Conservation (phyloP, 2,329 filamentous ascomycete species). For the Cytospora leucostoma region DNA sequence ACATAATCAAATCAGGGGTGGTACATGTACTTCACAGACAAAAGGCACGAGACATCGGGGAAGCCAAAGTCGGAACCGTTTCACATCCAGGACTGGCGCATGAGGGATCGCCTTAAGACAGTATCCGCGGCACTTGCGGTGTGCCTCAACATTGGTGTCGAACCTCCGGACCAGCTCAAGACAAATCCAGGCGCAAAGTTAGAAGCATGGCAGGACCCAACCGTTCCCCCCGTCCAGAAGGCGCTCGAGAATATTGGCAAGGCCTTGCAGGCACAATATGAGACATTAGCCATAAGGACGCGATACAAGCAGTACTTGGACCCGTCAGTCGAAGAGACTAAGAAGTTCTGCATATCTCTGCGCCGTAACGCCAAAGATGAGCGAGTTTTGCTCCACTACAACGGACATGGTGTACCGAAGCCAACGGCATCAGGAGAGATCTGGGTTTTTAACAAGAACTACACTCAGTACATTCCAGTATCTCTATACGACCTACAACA, state of each 20-base stretch:
- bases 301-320: constrained; percentile 97
- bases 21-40: constrained; percentile 99
- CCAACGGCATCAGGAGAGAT: constrained; percentile 95
- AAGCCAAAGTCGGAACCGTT: constrained; percentile 71
- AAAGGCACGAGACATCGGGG: constrained; percentile 92
- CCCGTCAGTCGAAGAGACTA: constrained; percentile 94
- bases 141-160: constrained; percentile 95
- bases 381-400: constrained; percentile 96
- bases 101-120: constrained; percentile 94
- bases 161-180: constrained; percentile 95
- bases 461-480: constrained; percentile 97
- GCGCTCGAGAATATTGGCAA: constrained; percentile 94
- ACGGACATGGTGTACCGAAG: constrained; percentile 94
- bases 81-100: constrained; percentile 89
- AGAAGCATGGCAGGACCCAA: constrained; percentile 96
- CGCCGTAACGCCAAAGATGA: constrained; percentile 94
- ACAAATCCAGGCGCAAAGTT: constrained; percentile 90
- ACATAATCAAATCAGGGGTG: constrained; percentile 65
- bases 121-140: constrained; percentile 93
- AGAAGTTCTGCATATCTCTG: constrained; percentile 90
- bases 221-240: constrained; percentile 76
- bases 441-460: constrained; percentile 99
- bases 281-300: constrained; percentile 91
- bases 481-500: constrained; percentile 93
- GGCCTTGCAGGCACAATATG: constrained; percentile 92